Conservation (phyloP, 768 basidiomycete species). For the Naganishia onofrii region DNA sequence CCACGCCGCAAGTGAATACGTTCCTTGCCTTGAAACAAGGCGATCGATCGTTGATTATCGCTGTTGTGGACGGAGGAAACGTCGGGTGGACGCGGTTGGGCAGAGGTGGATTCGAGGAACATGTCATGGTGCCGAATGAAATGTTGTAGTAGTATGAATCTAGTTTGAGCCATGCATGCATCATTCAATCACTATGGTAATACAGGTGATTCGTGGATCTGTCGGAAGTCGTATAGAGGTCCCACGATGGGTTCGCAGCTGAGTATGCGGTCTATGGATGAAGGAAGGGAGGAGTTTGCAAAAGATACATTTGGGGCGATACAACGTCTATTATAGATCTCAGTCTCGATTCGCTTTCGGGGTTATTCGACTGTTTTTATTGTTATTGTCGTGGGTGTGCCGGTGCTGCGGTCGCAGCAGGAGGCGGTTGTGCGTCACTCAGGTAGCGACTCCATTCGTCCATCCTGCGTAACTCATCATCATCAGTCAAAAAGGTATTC, state of each 20-base stretch:
- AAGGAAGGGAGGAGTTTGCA: not conserved
- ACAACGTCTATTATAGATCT: not conserved
- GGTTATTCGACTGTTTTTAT: not conserved
- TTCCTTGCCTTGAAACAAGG: conserved; percentile 80
- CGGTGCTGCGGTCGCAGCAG: not conserved
- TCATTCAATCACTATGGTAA: too few relatives aligned
- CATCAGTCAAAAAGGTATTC: too few relatives aligned
- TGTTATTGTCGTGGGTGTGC: too few relatives aligned
- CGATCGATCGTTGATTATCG: conserved; percentile 76
- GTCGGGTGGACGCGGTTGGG: conserved; percentile 86
- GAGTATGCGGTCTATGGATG: not conserved
- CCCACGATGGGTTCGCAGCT: not conserved
- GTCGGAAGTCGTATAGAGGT: not conserved
- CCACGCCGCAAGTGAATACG: conserved; percentile 57
- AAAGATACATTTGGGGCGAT: not conserved
- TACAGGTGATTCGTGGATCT: not conserved
- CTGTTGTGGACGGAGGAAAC: conserved; percentile 81
- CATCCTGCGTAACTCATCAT: conserved; percentile 21
- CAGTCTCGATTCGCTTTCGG: not conserved
- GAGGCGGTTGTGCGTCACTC: conserved; percentile 23
- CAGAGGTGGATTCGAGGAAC: conserved; percentile 77
- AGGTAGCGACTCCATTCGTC: conserved; percentile 34
- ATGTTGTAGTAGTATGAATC: too few relatives aligned
- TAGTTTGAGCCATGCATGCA: too few relatives aligned
- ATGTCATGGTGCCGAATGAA: conserved; percentile 61